Percentiles rank a stretch among this genome's conserved stretches.
Evolutionary conservation across 768 basidiomycete genomes (phyloP).

Genomic region (Boletus rufocinnamomeus): DNA sequence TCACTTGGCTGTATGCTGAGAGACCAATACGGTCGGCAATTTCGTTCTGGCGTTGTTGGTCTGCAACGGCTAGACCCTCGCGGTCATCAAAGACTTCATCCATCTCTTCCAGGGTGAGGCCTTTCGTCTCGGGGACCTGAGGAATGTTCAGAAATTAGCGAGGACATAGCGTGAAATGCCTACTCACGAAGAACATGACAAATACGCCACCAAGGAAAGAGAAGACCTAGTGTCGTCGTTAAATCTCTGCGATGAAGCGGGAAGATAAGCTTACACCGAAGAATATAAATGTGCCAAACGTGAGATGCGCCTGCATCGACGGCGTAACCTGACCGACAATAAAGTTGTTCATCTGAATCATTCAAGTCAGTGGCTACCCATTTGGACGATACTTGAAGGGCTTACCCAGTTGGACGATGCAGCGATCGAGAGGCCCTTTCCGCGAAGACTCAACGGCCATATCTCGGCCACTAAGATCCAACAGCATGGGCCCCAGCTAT

Average conservation of each 20-base stretch:
- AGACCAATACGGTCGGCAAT: constrained; percentile 71
- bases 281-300: constrained; percentile 75
- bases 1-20: constrained; percentile 31
- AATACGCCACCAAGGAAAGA: constrained; percentile 69
- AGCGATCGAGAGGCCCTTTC: constrained; percentile 75
- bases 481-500: constrained; percentile 77
- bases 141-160: background rate
- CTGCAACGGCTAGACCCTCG: constrained; percentile 54
- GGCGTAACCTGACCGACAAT: constrained; percentile 62
- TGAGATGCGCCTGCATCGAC: constrained; percentile 63
- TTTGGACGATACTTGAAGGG: background rate
- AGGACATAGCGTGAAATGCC: background rate
- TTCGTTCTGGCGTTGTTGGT: constrained; percentile 47
- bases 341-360: constrained; percentile 70
- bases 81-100: constrained; percentile 72
- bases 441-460: constrained; percentile 70
- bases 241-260: background rate
- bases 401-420: constrained; percentile 74
- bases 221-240: constrained; percentile 46
- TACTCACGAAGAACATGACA: constrained; percentile 60
- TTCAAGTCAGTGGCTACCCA: background rate
- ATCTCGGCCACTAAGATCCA: constrained; percentile 82
- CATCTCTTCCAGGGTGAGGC: constrained; percentile 75
- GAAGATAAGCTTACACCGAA: constrained; percentile 54
- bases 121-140: constrained; percentile 74